phyloP scores from a whole-genome alignment of 768 basidiomycete genomes.

The Rhizopogon roseolus region DNA sequence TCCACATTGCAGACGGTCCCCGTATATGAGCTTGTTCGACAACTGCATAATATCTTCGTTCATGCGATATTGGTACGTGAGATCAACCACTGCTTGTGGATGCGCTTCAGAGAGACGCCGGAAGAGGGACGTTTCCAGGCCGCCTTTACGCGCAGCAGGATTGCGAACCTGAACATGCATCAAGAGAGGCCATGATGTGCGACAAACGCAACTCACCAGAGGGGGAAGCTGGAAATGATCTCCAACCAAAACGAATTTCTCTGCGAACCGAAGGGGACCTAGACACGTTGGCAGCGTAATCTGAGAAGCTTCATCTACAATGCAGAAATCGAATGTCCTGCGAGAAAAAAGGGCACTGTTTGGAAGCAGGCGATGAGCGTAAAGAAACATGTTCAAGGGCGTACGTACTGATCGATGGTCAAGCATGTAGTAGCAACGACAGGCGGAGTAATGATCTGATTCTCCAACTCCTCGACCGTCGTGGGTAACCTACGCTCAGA shows the following conservation, averaged over 20 bases:
- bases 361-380: neutral
- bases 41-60: constrained; percentile 93
- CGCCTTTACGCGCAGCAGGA: constrained; percentile 71
- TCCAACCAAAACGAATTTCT: constrained; percentile 91
- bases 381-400: constrained; percentile 1
- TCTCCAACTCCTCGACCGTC: constrained; percentile 79
- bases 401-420: constrained; percentile 85
- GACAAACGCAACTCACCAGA: constrained; percentile 46
- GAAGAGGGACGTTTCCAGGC: constrained; percentile 89
- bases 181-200: neutral
- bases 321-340: constrained; percentile 91
- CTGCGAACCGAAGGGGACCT: constrained; percentile 86
- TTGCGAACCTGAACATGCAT: constrained; percentile 66
- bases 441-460: constrained; percentile 79
- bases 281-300: constrained; percentile 94
- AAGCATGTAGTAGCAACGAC: constrained; percentile 97
- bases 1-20: constrained; percentile 74
- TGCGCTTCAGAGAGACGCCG: constrained; percentile 84
- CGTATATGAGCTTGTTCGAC: constrained; percentile 84
- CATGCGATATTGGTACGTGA: constrained; percentile 93
- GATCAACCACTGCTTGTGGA: constrained; percentile 78
- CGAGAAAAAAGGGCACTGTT: constrained; percentile 77
- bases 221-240: constrained; percentile 98
- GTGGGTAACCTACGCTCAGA: constrained; percentile 47
- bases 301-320: constrained; percentile 97